Conservation (phyloP, 257 asterid species). For the Rauvolfia tetraphylla region DNA sequence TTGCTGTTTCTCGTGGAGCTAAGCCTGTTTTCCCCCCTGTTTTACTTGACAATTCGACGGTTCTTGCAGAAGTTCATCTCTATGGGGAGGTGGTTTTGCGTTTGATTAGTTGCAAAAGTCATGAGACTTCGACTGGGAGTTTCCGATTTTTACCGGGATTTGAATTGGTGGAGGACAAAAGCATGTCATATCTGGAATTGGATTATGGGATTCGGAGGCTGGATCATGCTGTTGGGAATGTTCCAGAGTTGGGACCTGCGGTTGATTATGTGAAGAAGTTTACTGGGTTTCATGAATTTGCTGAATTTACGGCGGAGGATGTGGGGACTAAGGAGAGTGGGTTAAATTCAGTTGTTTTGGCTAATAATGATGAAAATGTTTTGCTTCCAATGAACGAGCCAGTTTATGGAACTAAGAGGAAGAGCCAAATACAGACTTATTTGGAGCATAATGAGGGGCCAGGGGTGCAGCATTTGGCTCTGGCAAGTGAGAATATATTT, state of each 20-base stretch:
- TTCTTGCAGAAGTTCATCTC: slow-evolving; percentile 62
- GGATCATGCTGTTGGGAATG: slow-evolving; percentile 90
- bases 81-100: slow-evolving; percentile 83
- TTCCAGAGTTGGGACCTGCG: slow-evolving; percentile 54
- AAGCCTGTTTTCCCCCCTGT: slow-evolving; percentile 50
- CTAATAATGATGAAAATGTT: slow-evolving; percentile 72
- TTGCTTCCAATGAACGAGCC: slow-evolving; percentile 83
- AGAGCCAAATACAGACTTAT: slow-evolving; percentile 94
- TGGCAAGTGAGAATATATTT: slow-evolving; percentile 68
- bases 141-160: slow-evolving; percentile 54
- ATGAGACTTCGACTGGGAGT: neutral
- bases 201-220: slow-evolving; percentile 76
- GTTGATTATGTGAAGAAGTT: slow-evolving; percentile 65
- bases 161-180: slow-evolving; percentile 35
- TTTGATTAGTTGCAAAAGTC: slow-evolving; percentile 36
- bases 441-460: slow-evolving; percentile 96
- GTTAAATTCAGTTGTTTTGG: slow-evolving; percentile 71
- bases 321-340: slow-evolving; percentile 92
- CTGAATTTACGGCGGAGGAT: slow-evolving; percentile 79
- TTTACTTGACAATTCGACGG: slow-evolving; percentile 33
- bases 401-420: slow-evolving; percentile 75
- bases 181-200: slow-evolving; percentile 36
- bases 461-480: slow-evolving; percentile 88
- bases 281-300: slow-evolving; percentile 88
- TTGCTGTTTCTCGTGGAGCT: slow-evolving; percentile 65